These are phyloP conservation scores for Odontarrhena argentea DNA, from an alignment of 345 rosid genomes.

Conservation along the genomic window DNA sequence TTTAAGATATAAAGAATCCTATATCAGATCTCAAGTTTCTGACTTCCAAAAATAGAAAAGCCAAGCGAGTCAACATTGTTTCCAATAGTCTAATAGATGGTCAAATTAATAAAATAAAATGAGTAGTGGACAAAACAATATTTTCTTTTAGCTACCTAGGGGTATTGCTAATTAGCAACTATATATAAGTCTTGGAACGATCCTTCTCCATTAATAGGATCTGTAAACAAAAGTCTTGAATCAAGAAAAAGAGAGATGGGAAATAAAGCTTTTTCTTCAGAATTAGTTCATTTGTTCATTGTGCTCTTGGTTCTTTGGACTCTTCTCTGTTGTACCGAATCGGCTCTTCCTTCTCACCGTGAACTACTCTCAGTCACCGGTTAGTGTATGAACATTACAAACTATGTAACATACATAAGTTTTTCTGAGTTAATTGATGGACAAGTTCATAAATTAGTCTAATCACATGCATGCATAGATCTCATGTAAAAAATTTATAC, in stretches of 20 bases:
- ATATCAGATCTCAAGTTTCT: neutral
- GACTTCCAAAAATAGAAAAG: neutral
- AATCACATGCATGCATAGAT: no score
- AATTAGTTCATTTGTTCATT: conserved; percentile 1
- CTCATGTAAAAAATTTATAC: no score
- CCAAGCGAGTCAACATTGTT: neutral
- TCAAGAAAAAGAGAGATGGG: conserved; percentile 11
- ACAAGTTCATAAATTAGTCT: no score
- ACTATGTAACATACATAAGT: no score
- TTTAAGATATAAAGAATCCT: neutral
- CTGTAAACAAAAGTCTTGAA: neutral
- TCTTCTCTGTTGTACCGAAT: neutral
- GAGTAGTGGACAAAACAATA: conserved; percentile 7
- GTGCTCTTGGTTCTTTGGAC: conserved; percentile 9
- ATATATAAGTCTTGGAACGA: neutral
- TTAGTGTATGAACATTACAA: no score
- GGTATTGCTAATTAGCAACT: no score
- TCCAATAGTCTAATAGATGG: neutral
- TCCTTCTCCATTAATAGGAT: neutral
- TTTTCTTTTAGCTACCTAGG: no score
- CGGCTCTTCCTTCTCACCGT: neutral
- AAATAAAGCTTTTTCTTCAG: neutral
- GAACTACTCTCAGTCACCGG: neutral
- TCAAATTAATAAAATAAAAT: neutral
- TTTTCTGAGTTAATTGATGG: no score